phyloP scores from a whole-genome alignment of 768 basidiomycete species.

The Termitomyces sp. region DNA sequence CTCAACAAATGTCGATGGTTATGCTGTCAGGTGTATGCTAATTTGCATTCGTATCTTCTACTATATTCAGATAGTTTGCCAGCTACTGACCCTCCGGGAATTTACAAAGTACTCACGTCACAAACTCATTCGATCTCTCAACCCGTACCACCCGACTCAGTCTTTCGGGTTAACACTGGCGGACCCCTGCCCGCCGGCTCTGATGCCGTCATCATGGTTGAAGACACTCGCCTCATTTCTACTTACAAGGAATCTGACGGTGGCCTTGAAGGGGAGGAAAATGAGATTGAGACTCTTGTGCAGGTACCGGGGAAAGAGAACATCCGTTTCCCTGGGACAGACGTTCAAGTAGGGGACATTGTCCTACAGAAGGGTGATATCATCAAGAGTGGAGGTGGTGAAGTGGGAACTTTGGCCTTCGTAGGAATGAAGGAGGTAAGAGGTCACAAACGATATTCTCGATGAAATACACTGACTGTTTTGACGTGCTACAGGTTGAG shows the following conservation, averaged over 20 bases:
- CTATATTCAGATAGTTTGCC: not conserved
- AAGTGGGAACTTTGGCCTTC: conserved; percentile 78
- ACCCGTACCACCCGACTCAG: conserved; percentile 39
- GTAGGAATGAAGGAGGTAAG: conserved; percentile 68
- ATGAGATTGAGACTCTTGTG: conserved; percentile 60
- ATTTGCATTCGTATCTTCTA: not conserved
- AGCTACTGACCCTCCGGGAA: conserved; percentile 63
- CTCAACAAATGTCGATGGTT: conserved; percentile 87
- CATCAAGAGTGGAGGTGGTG: conserved; percentile 66
- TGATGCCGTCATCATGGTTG: conserved; percentile 88
- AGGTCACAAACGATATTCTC: not conserved
- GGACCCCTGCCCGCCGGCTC: conserved; percentile 70
- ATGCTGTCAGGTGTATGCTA: conserved; percentile 68
- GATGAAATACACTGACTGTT: not conserved
- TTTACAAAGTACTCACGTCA: conserved; percentile 63
- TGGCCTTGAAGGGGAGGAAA: conserved; percentile 52
- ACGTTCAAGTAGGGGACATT: conserved; percentile 62
- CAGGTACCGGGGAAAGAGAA: conserved; percentile 66
- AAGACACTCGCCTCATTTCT: conserved; percentile 77
- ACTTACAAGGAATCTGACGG: conserved; percentile 33
- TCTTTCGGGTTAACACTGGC: conserved; percentile 86
- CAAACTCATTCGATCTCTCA: conserved; percentile 42
- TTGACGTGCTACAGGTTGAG: conserved; percentile 40
- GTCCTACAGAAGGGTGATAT: conserved; percentile 59
- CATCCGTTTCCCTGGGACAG: conserved; percentile 67